These are phyloP conservation scores for Jacaranda copaia DNA, from an alignment of 257 asterid genomes.

Conservation along the genomic window DNA sequence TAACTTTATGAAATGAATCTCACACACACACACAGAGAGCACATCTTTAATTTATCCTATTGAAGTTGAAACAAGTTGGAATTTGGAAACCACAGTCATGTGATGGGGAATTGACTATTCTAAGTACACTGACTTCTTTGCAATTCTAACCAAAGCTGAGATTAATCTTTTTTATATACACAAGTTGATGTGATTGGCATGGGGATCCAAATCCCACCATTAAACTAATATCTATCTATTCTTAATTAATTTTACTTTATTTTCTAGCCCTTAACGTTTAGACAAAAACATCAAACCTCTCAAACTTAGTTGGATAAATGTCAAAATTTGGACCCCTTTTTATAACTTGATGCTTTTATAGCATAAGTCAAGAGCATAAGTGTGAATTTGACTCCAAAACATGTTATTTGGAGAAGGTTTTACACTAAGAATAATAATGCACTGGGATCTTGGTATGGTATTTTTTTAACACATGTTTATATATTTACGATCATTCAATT, in stretches of 20 bases:
- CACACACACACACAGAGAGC: neutral
- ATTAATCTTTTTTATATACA: neutral
- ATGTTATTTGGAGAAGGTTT: neutral
- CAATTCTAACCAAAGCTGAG: neutral
- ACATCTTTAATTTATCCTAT: neutral
- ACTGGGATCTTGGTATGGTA: too few relatives aligned
- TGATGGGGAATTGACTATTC: conserved; percentile 27
- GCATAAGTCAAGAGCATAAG: neutral
- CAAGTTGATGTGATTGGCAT: conserved; percentile 25
- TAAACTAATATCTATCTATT: neutral
- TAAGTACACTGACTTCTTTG: conserved; percentile 16
- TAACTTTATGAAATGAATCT: neutral
- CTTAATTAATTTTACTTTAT: neutral
- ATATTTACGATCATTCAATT: too few relatives aligned
- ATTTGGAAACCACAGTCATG: conserved; percentile 16
- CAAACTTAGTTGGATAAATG: neutral
- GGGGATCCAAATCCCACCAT: conserved; percentile 8
- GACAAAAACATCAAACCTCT: neutral
- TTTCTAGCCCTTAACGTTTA: neutral
- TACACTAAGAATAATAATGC: too few relatives aligned
- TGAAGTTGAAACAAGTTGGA: conserved; percentile 3
- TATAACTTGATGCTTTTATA: neutral
- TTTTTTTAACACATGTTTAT: too few relatives aligned
- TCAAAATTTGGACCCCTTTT: neutral
- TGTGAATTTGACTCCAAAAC: neutral